These are phyloP conservation scores for Lyophyllum atratum DNA, from an alignment of 768 basidiomycete species.

Conservation along the genomic window DNA sequence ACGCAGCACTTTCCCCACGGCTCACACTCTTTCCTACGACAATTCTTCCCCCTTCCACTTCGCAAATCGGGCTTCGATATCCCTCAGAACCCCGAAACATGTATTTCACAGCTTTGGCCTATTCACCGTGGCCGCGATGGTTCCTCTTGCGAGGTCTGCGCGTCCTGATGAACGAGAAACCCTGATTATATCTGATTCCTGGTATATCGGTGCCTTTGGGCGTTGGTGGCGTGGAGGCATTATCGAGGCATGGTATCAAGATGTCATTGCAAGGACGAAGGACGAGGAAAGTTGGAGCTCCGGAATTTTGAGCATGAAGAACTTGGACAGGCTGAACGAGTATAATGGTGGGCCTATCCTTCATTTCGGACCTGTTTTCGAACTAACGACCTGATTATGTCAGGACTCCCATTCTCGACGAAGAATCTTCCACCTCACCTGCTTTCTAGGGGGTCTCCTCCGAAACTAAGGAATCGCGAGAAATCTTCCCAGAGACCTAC, in stretches of 20 bases:
- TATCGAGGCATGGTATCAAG: slow-evolving; percentile 80
- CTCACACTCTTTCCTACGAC: slow-evolving; percentile 31
- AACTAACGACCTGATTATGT: slow-evolving; percentile 10
- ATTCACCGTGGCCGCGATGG: slow-evolving; percentile 82
- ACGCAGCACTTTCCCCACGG: slow-evolving; percentile 27
- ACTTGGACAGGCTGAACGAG: slow-evolving; percentile 68
- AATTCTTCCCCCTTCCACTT: slow-evolving; percentile 73
- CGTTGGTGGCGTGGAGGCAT: slow-evolving; percentile 87
- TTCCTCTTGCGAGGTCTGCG: slow-evolving; percentile 51
- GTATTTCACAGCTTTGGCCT: slow-evolving; percentile 85
- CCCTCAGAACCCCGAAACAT: slow-evolving; percentile 88
- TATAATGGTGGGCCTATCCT: slow-evolving; percentile 53
- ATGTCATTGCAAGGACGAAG: slow-evolving; percentile 61
- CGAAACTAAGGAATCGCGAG: slow-evolving; percentile 59
- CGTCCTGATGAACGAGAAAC: slow-evolving; percentile 42
- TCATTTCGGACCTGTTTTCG: slow-evolving; percentile 8
- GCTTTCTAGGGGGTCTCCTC: slow-evolving; percentile 49
- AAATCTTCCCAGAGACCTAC: slow-evolving; percentile 46
- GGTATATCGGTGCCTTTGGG: slow-evolving; percentile 91
- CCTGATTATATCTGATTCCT: slow-evolving; percentile 69
- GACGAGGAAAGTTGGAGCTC: slow-evolving; percentile 77
- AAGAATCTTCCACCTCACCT: slow-evolving; percentile 46
- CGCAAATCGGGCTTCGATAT: slow-evolving; percentile 89
- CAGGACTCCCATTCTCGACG: slow-evolving; percentile 55
- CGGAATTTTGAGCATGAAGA: slow-evolving; percentile 76